Evolutionary conservation across 768 basidiomycete species (phyloP).

Genomic region (Lentinus brumalis): DNA sequence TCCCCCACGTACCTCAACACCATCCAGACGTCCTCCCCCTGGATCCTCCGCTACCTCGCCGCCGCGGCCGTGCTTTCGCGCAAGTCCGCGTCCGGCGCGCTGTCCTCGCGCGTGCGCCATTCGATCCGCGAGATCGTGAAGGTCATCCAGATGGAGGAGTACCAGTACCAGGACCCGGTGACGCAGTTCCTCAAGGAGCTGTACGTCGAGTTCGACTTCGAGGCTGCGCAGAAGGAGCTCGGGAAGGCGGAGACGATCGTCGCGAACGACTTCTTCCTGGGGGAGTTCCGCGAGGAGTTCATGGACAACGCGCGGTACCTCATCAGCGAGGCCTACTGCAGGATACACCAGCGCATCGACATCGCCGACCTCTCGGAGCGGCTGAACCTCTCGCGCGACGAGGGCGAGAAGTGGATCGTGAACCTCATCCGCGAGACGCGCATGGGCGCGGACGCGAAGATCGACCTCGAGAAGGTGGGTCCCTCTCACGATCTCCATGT

Average conservation of each 20-base stretch:
- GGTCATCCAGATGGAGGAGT: constrained; percentile 92
- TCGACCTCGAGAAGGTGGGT: constrained; percentile 91
- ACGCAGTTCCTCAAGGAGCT: constrained; percentile 93
- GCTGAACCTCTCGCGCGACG: constrained; percentile 89
- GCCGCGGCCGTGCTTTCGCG: constrained; percentile 92
- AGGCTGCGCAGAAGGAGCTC: constrained; percentile 86
- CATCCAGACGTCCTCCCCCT: constrained; percentile 93
- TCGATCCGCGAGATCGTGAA: constrained; percentile 92
- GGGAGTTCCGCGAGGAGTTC: constrained; percentile 89
- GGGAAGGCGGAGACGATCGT: constrained; percentile 79
- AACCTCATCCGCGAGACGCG: constrained; percentile 97
- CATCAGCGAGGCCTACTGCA: constrained; percentile 96
- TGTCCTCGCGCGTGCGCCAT: constrained; percentile 77
- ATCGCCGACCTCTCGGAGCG: constrained; percentile 92
- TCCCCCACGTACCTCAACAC: constrained; percentile 97
- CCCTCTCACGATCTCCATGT: not conserved
- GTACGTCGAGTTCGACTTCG: constrained; percentile 95
- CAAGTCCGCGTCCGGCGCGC: constrained; percentile 61
- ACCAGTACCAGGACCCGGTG: constrained; percentile 93
- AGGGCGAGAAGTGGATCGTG: constrained; percentile 99
- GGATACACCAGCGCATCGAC: constrained; percentile 93
- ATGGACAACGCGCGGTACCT: constrained; percentile 95
- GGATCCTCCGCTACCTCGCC: constrained; percentile 93
- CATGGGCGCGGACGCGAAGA: constrained; percentile 96
- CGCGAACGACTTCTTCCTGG: constrained; percentile 91